Percentiles rank a stretch among this genome's conserved stretches.
These are phyloP conservation scores for Naegleria gruberi DNA, from an alignment of 208 protist genomes.

Conservation along the genomic window DNA sequence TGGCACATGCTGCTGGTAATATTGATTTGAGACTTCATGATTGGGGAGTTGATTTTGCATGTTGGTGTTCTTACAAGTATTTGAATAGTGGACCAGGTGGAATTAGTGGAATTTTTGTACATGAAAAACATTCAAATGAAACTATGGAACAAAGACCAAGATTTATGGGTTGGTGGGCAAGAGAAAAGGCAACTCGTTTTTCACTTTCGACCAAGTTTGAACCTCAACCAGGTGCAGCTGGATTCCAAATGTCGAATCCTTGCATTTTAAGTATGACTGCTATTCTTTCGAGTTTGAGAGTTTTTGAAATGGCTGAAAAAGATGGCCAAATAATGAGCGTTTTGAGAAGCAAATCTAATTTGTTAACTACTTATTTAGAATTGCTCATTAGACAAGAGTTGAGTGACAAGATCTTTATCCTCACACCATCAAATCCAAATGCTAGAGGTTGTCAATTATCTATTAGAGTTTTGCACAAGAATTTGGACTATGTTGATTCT, in stretches of 20 bases:
- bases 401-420: conserved; percentile 43
- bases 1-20: conserved; percentile 85
- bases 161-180: conserved; percentile 80
- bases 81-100: conserved; percentile 80
- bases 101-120: conserved; percentile 77
- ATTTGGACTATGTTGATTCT: conserved; percentile 38
- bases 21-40: conserved; percentile 80
- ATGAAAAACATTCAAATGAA: conserved; percentile 60
- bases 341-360: conserved; percentile 64
- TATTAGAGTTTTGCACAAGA: conserved; percentile 58
- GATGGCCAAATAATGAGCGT: conserved; percentile 37
- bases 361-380: conserved; percentile 79
- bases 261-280: conserved; percentile 55
- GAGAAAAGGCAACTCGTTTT: conserved; percentile 62
- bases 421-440: conserved; percentile 65
- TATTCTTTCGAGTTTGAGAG: conserved; percentile 62
- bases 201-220: conserved; percentile 56
- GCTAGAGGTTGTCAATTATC: conserved; percentile 75
- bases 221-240: conserved; percentile 52
- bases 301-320: conserved; percentile 62
- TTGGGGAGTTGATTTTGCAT: conserved; percentile 90
- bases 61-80: conserved; percentile 92
- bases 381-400: conserved; percentile 51
- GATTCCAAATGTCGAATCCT: conserved; percentile 67
- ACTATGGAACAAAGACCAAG: conserved; percentile 41